Conservation (phyloP, 352 stramenopile genomes). For the Aphanomyces astaci region DNA sequence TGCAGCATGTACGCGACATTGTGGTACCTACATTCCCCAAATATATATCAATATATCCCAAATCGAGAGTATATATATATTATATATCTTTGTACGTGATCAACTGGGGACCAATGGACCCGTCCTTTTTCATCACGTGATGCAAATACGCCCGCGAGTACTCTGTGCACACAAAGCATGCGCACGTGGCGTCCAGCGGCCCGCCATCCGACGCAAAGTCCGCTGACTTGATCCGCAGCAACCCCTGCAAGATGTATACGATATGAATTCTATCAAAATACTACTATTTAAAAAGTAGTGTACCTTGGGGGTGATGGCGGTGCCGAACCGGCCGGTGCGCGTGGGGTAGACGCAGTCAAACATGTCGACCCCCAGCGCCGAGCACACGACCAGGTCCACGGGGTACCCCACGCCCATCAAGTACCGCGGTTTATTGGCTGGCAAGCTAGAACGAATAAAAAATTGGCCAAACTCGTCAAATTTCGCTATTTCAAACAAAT, state of each 20-base stretch:
- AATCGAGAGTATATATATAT: no score
- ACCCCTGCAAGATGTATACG: slow-evolving; percentile 38
- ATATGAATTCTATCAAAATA: no score
- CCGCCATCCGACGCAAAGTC: slow-evolving; percentile 46
- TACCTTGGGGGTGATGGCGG: slow-evolving; percentile 72
- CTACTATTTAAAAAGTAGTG: slow-evolving; percentile 41
- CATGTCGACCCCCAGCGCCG: slow-evolving; percentile 95
- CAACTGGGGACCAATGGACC: slow-evolving; percentile 53
- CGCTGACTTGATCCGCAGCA: slow-evolving; percentile 61
- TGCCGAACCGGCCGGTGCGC: slow-evolving; percentile 92
- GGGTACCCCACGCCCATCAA: slow-evolving; percentile 98
- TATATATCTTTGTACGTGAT: no score
- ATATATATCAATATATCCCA: no score
- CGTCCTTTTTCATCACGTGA: slow-evolving; percentile 65
- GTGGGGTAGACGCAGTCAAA: slow-evolving; percentile 97
- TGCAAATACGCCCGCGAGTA: slow-evolving; percentile 68
- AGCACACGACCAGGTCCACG: slow-evolving; percentile 95
- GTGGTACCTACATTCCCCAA: slow-evolving; percentile 31
- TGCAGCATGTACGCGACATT: slow-evolving; percentile 81
- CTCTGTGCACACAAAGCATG: slow-evolving; percentile 63
- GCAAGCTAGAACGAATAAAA: no score
- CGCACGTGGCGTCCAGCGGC: slow-evolving; percentile 61
- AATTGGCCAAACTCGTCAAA: no score
- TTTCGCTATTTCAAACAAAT: no score
- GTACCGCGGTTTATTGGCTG: slow-evolving; percentile 92